Percentiles rank a stretch among this genome's conserved stretches.
Conservation (phyloP, 1,139 yeast genomes). For the Nematodospora anomalae region DNA sequence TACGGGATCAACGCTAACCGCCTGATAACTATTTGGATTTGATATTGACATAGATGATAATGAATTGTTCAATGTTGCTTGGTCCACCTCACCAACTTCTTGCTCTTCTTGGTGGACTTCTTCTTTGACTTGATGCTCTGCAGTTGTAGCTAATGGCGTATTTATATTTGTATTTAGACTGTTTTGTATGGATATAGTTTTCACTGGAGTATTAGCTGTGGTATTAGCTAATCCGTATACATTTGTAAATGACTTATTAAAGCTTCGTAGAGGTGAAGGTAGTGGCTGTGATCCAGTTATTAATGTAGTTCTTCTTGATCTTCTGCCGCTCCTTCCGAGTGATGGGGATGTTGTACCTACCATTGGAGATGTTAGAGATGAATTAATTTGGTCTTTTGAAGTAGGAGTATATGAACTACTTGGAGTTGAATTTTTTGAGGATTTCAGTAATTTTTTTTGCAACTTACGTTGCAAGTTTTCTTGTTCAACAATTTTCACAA, state of each 20-base stretch:
- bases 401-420: conserved; percentile 15
- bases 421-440: conserved; percentile 21
- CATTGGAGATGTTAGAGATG: conserved; percentile 15
- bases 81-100: conserved; percentile 6
- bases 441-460: conserved; percentile 36
- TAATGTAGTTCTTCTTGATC: conserved; percentile 64
- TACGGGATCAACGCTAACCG: conserved; percentile 24
- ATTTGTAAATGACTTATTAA: conserved; percentile 38
- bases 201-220: conserved; percentile 44
- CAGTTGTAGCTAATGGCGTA: conserved; percentile 6
- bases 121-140: conserved; percentile 3
- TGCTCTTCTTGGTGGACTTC: conserved; percentile 8
- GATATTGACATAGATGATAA: conserved; percentile 45
- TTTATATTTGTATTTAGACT: conserved; percentile 1
- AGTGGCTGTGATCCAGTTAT: conserved; percentile 87
- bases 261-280: conserved; percentile 69
- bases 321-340: conserved; percentile 48
- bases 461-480: conserved; percentile 51
- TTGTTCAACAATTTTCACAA: conserved; percentile 57
- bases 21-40: conserved; percentile 28
- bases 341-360: conserved; percentile 31
- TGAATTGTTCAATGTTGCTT: conserved; percentile 35
- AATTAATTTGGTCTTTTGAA: conserved; percentile 11
- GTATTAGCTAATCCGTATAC: conserved; percentile 41
- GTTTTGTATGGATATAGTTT: conserved; percentile 16